Conservation (phyloP, 78 protist species). For the Pigoraptor vietnamica region DNA sequence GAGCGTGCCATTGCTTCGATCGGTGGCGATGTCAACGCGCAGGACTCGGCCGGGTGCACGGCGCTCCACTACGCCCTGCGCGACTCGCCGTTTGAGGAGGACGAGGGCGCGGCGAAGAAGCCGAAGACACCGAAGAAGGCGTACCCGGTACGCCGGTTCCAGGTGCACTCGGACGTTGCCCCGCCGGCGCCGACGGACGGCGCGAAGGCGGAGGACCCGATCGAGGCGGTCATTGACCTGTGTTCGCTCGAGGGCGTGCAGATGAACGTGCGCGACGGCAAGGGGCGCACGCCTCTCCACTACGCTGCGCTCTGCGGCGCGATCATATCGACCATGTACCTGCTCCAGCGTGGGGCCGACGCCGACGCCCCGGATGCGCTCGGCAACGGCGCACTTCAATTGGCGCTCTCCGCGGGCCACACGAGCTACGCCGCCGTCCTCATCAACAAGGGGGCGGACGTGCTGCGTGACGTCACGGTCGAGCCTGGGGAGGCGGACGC, state of each 20-base stretch:
- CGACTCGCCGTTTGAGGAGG: background rate
- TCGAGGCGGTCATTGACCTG: background rate
- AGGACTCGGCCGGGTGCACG: background rate
- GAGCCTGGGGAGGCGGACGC: background rate
- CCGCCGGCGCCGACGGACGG: too few species aligned
- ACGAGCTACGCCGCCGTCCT: background rate
- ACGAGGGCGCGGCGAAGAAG: background rate
- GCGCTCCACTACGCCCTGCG: background rate
- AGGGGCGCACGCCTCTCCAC: constrained; percentile 23
- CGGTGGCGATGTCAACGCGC: background rate
- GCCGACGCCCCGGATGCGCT: background rate
- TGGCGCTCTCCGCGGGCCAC: constrained; percentile 4
- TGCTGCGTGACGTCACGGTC: too few species aligned
- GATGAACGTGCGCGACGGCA: background rate
- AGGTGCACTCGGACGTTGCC: too few species aligned
- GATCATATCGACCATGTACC: background rate
- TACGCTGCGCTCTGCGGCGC: constrained; percentile 4
- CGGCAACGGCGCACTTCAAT: constrained; percentile 17
- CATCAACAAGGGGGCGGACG: background rate
- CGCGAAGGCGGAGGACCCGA: background rate
- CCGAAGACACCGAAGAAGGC: too few species aligned
- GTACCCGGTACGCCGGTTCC: too few species aligned
- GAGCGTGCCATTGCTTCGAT: background rate
- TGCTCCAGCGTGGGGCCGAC: constrained; percentile 7
- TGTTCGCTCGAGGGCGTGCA: background rate